phyloP scores from a whole-genome alignment of 176 grass and related monocot species.

The Aegilops speltoides region DNA sequence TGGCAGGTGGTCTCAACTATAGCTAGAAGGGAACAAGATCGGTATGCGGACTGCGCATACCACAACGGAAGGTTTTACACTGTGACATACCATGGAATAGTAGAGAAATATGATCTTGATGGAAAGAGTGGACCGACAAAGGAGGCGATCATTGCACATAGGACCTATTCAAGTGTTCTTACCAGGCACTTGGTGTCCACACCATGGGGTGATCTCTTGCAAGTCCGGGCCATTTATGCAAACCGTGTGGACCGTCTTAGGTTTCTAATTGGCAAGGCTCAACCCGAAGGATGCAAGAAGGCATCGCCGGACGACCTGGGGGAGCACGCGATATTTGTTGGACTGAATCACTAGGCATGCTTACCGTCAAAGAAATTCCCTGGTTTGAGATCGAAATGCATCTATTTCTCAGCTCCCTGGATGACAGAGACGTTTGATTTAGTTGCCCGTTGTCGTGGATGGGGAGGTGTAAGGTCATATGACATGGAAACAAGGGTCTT shows the following conservation, averaged over 20 bases:
- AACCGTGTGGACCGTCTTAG: neutral
- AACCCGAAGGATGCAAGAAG: neutral
- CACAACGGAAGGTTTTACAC: neutral
- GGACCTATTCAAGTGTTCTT: neutral
- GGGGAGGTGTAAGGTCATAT: neutral
- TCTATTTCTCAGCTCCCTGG: constrained; percentile 14
- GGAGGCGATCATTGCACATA: neutral
- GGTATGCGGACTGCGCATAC: neutral
- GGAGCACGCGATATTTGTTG: constrained; percentile 5
- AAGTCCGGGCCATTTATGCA: neutral
- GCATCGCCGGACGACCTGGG: neutral
- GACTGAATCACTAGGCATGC: constrained; percentile 14
- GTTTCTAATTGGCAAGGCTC: neutral
- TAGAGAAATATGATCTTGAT: constrained; percentile 15
- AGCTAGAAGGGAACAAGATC: neutral
- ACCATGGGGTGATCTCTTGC: constrained; percentile 17
- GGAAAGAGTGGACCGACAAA: neutral
- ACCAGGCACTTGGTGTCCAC: constrained; percentile 12
- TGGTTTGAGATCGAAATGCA: neutral
- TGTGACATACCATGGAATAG: neutral
- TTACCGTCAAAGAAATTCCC: neutral
- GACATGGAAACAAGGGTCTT: neutral
- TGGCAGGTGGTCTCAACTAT: constrained; percentile 12
- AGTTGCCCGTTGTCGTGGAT: neutral
- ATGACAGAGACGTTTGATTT: neutral